Base-by-base conservation (phyloP, 768 basidiomycete species). In the Artomyces pyxidatus region DNA sequence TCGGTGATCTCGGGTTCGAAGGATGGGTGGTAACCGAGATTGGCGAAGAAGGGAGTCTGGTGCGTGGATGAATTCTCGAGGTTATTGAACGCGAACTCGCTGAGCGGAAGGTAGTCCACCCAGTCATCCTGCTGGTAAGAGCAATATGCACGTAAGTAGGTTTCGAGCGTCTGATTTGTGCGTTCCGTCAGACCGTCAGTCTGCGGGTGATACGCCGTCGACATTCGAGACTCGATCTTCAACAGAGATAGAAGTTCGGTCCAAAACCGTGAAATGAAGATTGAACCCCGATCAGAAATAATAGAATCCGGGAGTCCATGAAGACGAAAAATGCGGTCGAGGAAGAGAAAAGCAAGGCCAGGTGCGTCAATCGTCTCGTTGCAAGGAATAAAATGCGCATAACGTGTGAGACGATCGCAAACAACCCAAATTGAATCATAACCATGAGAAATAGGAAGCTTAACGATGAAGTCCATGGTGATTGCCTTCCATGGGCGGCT, bases 151-250 rank as follows among this genome's bases (percentile, higher is more conserved):
- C 62, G 62, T 8, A 77, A 60, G 47, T 71, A 71, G 0, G 61
- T 54, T 43, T 71, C 68, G 8, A 73, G 57, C 3, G 60, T 63
- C 52, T 70, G 64, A 44, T 71, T 73, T 17, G 58, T 59, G 16
- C 64, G 52, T 55, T 72, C 69, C 0, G 68, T 69, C 25, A 61
- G 64, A 45, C 66, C 63, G 45, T 75, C 67, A 3, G 70, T 67
- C 55, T 75, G 64, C 0, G 71, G 73, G 41, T 76, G 75, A 50
- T 69, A 76, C 0, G 70, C 68, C 0, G 71, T 72, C 3, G 65
- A 70, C 3, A 59, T 59, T 27, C 48, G 11, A 7, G 45, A 26
- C 6, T 61, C 27, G 17, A 59, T 56, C 4, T 41, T 19, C 3
- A 48, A 4, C 6, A 43, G 23, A 1, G 17, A 21, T 7, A 43